Base-by-base conservation (phyloP, 306 rosid genomes). In the Sicyos baderoa region DNA sequence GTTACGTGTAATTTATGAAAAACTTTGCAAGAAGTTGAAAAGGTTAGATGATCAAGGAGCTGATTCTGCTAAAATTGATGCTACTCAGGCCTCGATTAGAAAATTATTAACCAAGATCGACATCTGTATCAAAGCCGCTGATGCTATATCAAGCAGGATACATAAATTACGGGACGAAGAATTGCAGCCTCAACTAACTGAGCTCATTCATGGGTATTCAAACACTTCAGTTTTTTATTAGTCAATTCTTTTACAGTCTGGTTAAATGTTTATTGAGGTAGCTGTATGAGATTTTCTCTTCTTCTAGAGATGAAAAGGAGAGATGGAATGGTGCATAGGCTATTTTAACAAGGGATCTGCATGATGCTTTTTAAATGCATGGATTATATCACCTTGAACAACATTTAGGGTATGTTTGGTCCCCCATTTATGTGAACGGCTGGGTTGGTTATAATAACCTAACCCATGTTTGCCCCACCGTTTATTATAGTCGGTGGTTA, bases 141-240 rank as follows among this genome's bases (percentile, higher is more conserved):
- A 90, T 77, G 76, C 85, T 66, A 90, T 94, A 79, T 81, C 97
- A 22, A 72, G 72, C 63, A 80, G 91, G 81, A 90, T 94, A 76
- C 91, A 90, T 70, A 82, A 81, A 83, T 80, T 94, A 75, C 87
- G 99, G 76, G 97, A 94, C 60, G 89, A 90, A 63, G 99, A 94
- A 72, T 80, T 94, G 86, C 85, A 80, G 84, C 99, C 99, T 66
- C 96, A 90, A 78, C 82, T 94, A 77, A 83, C 87, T 12, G 90
- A 86, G 57, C 81, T 94, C 75, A 85, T 94, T 80, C 79, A 80
- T 42, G 99, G 99, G 99, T 94, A 93, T 19, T 58, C 32, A 16
- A 42, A 16, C 63, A 16, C 56, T 44, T 15, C 0, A 18, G n/a
- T 9, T 59, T 56, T 72, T 58, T 68, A 27, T 59, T 22, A 10